Base-by-base conservation (phyloP, 495 filamentous ascomycete species). In the Penicillium macrosclerotiorum region DNA sequence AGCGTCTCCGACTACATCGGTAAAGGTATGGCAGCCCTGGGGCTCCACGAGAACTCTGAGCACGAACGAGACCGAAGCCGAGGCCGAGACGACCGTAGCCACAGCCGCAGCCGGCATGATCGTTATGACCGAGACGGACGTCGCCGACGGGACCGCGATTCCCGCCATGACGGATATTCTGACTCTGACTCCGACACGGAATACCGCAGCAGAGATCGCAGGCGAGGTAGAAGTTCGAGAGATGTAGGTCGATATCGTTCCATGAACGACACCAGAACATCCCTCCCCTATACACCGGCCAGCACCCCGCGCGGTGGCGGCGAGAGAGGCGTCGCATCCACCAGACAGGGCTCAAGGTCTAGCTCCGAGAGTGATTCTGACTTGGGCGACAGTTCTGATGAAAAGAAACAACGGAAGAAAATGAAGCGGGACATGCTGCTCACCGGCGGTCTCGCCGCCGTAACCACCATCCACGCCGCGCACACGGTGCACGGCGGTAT, bases 391-490 rank as follows among this genome's bases (percentile, higher is more conserved):
- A 89, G 85, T 65, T 83, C 84, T 54, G 87, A 89, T 56, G 87
- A 95, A 62, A 82, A 84, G 57, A 79, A 83, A 55, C 71, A 77
- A 49, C 74, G 76, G 18, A 90, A 83, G 69, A 89, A 90, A 64
- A 79, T 92, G 77, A 81, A 81, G 74, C 82, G 85, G 66, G 92
- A 94, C 66, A 85, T 90, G 76, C 64, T 91, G 59, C 55, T 95
- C 48, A 90, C 89, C 36, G 82, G 88, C 35, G 88, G 90, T 31
- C 67, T 96, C 52, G 90, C 90, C 24, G 84, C 84, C 40, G 85
- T 94, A 47, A 90, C 90, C 43, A 93, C 90, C 27, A 89, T 95
- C 49, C 90, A 94, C 67, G 89, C 89, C 35, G 88, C 85, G 6
- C 85, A 94, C 62, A 82, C 76, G 44, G 76, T 95, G 43, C 88